Evolutionary conservation across 306 rosid genomes (phyloP).

Genomic region (Cicer yamashitae): DNA sequence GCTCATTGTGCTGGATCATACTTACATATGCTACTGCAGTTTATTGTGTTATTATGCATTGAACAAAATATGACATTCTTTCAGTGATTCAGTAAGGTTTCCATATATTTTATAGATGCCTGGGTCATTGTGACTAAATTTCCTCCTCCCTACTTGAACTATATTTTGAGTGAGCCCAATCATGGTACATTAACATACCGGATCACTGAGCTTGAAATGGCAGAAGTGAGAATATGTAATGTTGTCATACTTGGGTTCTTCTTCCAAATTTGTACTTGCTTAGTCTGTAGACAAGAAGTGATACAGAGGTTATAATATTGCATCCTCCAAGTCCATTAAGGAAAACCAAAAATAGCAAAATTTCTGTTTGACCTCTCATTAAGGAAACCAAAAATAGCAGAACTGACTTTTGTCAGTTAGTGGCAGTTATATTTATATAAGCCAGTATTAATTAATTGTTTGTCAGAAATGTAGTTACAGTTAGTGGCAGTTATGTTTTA

Average conservation of each 20-base stretch:
- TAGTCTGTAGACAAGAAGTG: not conserved
- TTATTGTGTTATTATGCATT: not conserved
- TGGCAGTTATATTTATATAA: too few species aligned
- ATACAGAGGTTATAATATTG: not conserved
- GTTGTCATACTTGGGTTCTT: not conserved
- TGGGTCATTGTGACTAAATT: not conserved
- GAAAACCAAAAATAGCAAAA: too few species aligned
- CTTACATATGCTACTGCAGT: not conserved
- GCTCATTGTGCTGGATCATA: not conserved
- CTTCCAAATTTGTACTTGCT: not conserved
- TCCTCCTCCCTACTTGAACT: not conserved
- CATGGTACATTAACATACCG: not conserved
- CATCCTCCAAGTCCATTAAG: not conserved
- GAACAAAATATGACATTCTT: not conserved
- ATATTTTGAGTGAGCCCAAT: not conserved
- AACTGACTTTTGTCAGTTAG: too few species aligned
- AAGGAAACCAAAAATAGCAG: too few species aligned
- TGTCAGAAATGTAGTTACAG: too few species aligned
- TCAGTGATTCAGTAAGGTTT: not conserved
- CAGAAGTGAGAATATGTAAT: not conserved
- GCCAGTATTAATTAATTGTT: too few species aligned
- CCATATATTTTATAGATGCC: not conserved
- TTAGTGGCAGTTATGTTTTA: too few species aligned
- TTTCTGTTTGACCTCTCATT: too few species aligned
- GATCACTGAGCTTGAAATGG: not conserved